These are phyloP conservation scores for Fusarium mundagurra DNA, from an alignment of 2,329 filamentous ascomycete species.

Conservation along the genomic window DNA sequence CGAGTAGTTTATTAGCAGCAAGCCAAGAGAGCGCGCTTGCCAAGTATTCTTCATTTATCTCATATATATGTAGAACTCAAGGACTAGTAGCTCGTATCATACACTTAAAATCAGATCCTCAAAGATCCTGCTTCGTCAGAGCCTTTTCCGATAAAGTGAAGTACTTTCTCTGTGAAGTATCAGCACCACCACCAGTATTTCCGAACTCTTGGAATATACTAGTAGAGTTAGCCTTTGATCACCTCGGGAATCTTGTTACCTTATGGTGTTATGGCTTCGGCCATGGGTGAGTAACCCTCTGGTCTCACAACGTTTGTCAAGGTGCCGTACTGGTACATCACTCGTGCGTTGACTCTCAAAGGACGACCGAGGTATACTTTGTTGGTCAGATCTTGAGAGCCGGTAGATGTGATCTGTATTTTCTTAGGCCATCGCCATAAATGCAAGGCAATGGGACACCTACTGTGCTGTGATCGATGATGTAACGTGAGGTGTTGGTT, in stretches of 20 bases:
- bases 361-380: neutral
- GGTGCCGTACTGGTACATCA: neutral
- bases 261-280: neutral
- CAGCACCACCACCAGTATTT: neutral
- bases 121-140: neutral
- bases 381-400: fast-evolving
- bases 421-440: fast-evolving
- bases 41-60: neutral
- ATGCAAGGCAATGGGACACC: fast-evolving
- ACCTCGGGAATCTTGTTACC: fast-evolving
- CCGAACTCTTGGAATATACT: neutral
- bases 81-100: neutral
- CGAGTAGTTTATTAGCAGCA: fast-evolving
- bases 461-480: neutral
- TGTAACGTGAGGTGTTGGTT: neutral
- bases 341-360: neutral
- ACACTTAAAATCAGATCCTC: neutral
- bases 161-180: neutral
- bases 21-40: neutral
- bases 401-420: fast-evolving
- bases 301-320: neutral
- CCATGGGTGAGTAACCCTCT: neutral
- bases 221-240: neutral
- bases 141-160: neutral
- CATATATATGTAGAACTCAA: neutral